Percentiles rank a stretch among this genome's conserved stretches.
Evolutionary conservation across 1,284 basidiomycete species (phyloP).

Genomic region (Microbotryum saponariae): DNA sequence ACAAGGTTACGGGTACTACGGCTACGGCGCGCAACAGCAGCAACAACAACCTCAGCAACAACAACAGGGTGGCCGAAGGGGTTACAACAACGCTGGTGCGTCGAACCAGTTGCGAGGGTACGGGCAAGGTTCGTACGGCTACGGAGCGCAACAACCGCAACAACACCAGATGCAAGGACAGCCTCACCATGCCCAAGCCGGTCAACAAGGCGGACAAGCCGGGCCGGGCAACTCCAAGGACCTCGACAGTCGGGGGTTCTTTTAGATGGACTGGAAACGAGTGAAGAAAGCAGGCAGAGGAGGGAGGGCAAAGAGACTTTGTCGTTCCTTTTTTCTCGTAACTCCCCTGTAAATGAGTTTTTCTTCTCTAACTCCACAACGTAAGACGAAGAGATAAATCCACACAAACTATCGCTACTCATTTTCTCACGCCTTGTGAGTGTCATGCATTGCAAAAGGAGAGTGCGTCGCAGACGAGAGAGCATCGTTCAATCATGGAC

Average conservation of each 20-base stretch:
- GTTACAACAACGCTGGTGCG: constrained; percentile 2
- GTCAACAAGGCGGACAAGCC: constrained; percentile 1
- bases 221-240: too few species aligned
- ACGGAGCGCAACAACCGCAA: constrained; percentile 4
- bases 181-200: constrained; percentile 1
- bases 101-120: constrained; percentile 1
- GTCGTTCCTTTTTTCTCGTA: background rate
- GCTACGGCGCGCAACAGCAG: constrained; percentile 25
- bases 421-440: too few species aligned
- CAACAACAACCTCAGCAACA: constrained; percentile 3
- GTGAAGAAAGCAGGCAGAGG: background rate
- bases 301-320: background rate
- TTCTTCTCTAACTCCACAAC: too few species aligned
- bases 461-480: too few species aligned
- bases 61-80: background rate
- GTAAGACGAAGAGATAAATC: too few species aligned
- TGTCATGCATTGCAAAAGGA: too few species aligned
- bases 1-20: background rate
- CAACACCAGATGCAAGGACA: background rate
- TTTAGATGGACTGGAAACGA: background rate
- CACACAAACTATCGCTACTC: too few species aligned
- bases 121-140: background rate
- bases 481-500: too few species aligned
- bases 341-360: too few species aligned
- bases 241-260: too few species aligned